These are phyloP conservation scores for Lyophyllum semitale DNA, from an alignment of 768 basidiomycete genomes.

Conservation along the genomic window DNA sequence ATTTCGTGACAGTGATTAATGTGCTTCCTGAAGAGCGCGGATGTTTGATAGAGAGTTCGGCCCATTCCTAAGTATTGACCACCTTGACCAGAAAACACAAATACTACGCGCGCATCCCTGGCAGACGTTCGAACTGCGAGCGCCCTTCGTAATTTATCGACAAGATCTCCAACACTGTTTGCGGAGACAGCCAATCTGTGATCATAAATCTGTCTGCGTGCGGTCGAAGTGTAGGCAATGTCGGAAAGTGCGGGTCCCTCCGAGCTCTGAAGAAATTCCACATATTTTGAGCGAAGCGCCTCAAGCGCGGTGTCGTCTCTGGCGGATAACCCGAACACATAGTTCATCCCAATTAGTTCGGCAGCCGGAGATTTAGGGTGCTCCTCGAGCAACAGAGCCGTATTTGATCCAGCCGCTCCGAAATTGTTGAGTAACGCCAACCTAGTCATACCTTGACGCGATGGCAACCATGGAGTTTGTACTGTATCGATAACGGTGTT, in stretches of 20 bases:
- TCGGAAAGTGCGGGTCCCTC: constrained; percentile 38
- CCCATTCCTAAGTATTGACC: constrained; percentile 72
- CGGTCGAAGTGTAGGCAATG: constrained; percentile 68
- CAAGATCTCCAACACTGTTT: constrained; percentile 43
- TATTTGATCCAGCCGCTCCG: constrained; percentile 74
- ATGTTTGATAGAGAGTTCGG: constrained; percentile 49
- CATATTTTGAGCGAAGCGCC: constrained; percentile 44
- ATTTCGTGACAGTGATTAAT: constrained; percentile 62
- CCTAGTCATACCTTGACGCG: constrained; percentile 35
- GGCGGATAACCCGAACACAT: constrained; percentile 65
- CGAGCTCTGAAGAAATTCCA: constrained; percentile 46
- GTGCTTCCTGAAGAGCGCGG: constrained; percentile 45
- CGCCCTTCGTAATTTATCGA: constrained; percentile 41
- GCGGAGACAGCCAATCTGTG: constrained; percentile 56
- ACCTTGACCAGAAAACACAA: constrained; percentile 79
- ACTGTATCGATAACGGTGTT: constrained; percentile 48
- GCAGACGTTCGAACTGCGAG: constrained; percentile 28
- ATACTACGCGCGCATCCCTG: constrained; percentile 42
- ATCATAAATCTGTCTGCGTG: constrained; percentile 58
- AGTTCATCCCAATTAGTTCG: constrained; percentile 16
- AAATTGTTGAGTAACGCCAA: constrained; percentile 73
- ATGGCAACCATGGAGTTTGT: constrained; percentile 43
- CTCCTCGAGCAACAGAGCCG: constrained; percentile 63
- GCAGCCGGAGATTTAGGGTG: constrained; percentile 6
- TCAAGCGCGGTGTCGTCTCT: constrained; percentile 51